Evolutionary conservation across 2,329 filamentous ascomycete genomes (phyloP).

Genomic region (Mycocentrospora acerina): DNA sequence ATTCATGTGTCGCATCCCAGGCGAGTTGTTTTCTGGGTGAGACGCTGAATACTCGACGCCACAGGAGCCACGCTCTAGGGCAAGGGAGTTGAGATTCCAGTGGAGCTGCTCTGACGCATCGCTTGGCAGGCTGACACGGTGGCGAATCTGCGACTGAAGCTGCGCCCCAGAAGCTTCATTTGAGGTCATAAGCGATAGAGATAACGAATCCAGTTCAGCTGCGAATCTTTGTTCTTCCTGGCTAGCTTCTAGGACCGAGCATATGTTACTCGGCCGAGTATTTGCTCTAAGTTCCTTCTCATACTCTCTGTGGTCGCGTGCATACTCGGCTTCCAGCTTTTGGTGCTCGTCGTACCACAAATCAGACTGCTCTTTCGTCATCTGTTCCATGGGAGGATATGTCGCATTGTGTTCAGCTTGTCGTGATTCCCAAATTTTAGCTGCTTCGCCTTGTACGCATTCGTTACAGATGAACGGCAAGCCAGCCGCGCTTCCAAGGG

Average conservation of each 20-base stretch:
- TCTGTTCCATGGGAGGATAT: slow-evolving; percentile 30
- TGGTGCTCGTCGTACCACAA: slow-evolving; percentile 33
- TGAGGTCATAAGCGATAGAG: slow-evolving; percentile 30
- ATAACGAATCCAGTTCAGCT: slow-evolving; percentile 33
- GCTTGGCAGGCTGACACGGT: slow-evolving; percentile 27
- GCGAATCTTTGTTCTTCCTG: slow-evolving; percentile 36
- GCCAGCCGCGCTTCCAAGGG: slow-evolving; percentile 16
- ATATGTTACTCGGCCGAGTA: slow-evolving; percentile 32
- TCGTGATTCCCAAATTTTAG: slow-evolving; percentile 30
- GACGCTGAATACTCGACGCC: slow-evolving; percentile 32
- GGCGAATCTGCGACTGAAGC: slow-evolving; percentile 14
- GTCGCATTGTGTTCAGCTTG: slow-evolving; percentile 28
- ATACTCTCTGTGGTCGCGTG: slow-evolving; percentile 27
- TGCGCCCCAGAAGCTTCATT: slow-evolving; percentile 12
- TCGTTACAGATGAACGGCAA: slow-evolving; percentile 36
- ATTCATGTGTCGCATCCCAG: slow-evolving; percentile 12
- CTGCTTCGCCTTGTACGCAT: slow-evolving; percentile 31
- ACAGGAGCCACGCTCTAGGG: slow-evolving; percentile 35
- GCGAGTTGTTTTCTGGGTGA: slow-evolving; percentile 10
- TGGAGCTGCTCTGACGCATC: slow-evolving; percentile 40
- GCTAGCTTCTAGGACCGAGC: slow-evolving; percentile 30
- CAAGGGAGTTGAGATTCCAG: slow-evolving; percentile 36
- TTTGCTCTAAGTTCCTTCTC: slow-evolving; percentile 26
- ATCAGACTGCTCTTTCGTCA: slow-evolving; percentile 36
- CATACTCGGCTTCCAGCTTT: slow-evolving; percentile 29